Evolutionary conservation across 1,284 basidiomycete genomes (phyloP).

Genomic region (Retiboletus flavoniger): DNA sequence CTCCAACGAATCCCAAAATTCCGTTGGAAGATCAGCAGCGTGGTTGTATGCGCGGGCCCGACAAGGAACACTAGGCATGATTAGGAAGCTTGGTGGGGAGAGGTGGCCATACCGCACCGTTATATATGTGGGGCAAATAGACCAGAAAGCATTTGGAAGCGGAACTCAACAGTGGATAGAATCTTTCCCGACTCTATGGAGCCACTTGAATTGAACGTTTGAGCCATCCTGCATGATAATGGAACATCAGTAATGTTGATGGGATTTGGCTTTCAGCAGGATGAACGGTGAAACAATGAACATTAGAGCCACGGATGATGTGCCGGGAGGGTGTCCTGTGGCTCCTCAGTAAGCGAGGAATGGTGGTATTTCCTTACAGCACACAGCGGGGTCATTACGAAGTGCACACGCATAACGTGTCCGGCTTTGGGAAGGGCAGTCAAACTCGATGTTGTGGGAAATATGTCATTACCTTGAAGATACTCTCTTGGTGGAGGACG

Average conservation of each 20-base stretch:
- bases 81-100: background rate
- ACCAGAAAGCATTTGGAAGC: background rate
- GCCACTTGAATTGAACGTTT: conserved; percentile 3
- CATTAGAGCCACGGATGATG: conserved; percentile 14
- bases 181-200: background rate
- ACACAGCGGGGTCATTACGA: background rate
- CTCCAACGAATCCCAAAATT: conserved; percentile 42
- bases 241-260: conserved; percentile 6
- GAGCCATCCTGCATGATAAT: conserved; percentile 18
- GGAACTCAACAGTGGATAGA: background rate
- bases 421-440: background rate
- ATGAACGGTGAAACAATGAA: background rate
- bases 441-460: background rate
- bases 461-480: background rate
- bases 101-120: background rate
- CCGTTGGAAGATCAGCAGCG: conserved; percentile 29
- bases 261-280: background rate
- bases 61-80: conserved; percentile 14
- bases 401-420: background rate
- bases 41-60: conserved; percentile 6
- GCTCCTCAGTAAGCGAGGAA: background rate
- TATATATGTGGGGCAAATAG: conserved; percentile 15
- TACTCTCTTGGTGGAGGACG: background rate
- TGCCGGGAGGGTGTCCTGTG: conserved; percentile 2
- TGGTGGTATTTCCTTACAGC: conserved; percentile 7